Percentiles rank a stretch among this genome's conserved stretches.
These are phyloP conservation scores for Candida glaebosa DNA, from an alignment of 805 yeast genomes.

Conservation along the genomic window DNA sequence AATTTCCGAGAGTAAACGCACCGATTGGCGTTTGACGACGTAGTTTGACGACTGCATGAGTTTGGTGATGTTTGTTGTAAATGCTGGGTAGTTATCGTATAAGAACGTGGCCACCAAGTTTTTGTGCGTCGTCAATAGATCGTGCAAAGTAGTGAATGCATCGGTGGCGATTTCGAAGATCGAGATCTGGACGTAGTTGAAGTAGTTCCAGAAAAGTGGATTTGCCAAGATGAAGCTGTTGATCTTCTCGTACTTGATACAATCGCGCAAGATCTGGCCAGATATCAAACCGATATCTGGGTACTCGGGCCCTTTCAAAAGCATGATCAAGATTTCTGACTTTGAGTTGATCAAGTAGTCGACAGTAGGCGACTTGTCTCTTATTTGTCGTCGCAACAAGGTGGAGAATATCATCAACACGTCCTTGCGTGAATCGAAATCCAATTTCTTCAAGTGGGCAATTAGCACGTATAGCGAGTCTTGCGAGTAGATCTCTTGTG, in stretches of 20 bases:
- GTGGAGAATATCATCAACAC: conserved; percentile 70
- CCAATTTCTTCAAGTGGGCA: conserved; percentile 59
- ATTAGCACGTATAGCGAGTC: conserved; percentile 67
- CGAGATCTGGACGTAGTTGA: conserved; percentile 69
- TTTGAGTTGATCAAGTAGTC: conserved; percentile 65
- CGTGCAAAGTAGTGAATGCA: conserved; percentile 74
- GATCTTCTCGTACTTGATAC: conserved; percentile 73
- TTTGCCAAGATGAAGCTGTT: conserved; percentile 57
- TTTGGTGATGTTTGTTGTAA: conserved; percentile 61
- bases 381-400: conserved; percentile 73
- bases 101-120: conserved; percentile 70
- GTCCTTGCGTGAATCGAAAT: conserved; percentile 87
- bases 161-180: conserved; percentile 91
- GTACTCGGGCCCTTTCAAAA: conserved; percentile 71
- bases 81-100: conserved; percentile 49
- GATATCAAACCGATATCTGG: conserved; percentile 69
- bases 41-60: conserved; percentile 77
- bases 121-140: conserved; percentile 66
- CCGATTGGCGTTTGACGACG: conserved; percentile 89
- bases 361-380: conserved; percentile 77
- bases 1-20: conserved; percentile 69
- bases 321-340: conserved; percentile 59
- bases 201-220: conserved; percentile 74
- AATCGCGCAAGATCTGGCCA: conserved; percentile 80
- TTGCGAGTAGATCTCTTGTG: conserved; percentile 72